Evolutionary conservation across 1,284 basidiomycete species (phyloP).

Genomic region (Sanghuangporus weigelae): DNA sequence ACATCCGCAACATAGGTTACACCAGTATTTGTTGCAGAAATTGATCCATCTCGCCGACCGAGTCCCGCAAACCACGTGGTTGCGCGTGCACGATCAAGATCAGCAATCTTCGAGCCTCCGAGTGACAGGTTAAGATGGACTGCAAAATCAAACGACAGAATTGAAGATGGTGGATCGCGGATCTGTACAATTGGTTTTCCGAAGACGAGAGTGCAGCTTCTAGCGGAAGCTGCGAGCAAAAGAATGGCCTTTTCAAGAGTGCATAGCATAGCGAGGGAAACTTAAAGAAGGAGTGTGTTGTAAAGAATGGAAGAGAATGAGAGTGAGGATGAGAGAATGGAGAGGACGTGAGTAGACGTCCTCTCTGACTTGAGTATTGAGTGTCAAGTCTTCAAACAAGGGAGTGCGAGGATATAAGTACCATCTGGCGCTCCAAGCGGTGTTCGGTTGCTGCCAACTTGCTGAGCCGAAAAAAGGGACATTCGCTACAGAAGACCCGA

Average conservation of each 20-base stretch:
- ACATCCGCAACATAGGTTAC: slow-evolving; percentile 17
- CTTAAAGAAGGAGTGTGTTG: not conserved
- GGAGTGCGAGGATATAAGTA: not conserved
- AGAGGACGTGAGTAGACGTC: not conserved
- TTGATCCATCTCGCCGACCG: not conserved
- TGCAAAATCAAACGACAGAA: slow-evolving; percentile 4
- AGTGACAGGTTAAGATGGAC: slow-evolving; percentile 9
- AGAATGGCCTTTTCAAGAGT: not conserved
- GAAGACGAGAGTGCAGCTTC: not conserved
- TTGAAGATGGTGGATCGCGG: not conserved
- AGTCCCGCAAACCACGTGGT: not conserved
- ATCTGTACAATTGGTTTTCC: not conserved
- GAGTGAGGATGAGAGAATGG: not conserved
- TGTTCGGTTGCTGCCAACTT: not conserved
- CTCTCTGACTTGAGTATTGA: not conserved
- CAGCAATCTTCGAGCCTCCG: slow-evolving; percentile 7
- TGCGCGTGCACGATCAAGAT: slow-evolving; percentile 12
- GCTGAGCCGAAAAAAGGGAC: not conserved
- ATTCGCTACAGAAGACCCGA: not conserved
- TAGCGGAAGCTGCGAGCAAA: not conserved
- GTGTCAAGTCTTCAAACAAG: not conserved
- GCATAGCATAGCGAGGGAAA: not conserved
- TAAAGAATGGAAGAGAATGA: not conserved
- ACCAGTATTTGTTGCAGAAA: slow-evolving; percentile 8
- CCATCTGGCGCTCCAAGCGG: not conserved